phyloP scores from a whole-genome alignment of 768 basidiomycete genomes.

The Chalciporus chontae region DNA sequence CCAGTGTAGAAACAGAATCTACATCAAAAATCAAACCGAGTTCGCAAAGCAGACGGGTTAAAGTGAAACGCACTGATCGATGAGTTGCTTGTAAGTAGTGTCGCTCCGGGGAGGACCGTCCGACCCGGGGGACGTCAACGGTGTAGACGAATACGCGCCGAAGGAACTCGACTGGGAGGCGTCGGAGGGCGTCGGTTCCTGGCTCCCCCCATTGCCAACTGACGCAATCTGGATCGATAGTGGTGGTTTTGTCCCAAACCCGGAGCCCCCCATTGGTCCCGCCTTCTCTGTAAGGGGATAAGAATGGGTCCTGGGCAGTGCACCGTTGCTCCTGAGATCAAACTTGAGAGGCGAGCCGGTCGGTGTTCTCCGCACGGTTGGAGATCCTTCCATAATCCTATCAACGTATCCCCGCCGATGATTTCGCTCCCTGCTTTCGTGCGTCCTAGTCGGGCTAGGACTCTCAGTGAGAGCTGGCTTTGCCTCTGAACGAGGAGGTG shows the following conservation, averaged over 20 bases:
- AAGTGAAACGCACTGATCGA: constrained; percentile 52
- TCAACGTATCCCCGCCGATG: constrained; percentile 62
- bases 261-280: constrained; percentile 11
- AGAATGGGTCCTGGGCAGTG: constrained; percentile 34
- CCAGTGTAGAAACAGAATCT: constrained; percentile 87
- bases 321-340: constrained; percentile 17
- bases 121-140: constrained; percentile 41
- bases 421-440: constrained; percentile 34
- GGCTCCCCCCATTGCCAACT: constrained; percentile 24
- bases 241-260: constrained; percentile 5
- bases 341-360: constrained; percentile 42
- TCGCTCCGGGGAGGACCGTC: constrained; percentile 18
- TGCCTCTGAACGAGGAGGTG: constrained; percentile 8
- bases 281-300: constrained; percentile 27
- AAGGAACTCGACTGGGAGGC: constrained; percentile 42
- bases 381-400: constrained; percentile 27
- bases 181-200: constrained; percentile 47
- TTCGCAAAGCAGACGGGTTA: constrained; percentile 1
- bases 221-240: constrained; percentile 12
- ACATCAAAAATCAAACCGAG: background rate
- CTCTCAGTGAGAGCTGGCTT: constrained; percentile 5
- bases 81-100: constrained; percentile 56
- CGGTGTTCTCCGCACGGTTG: constrained; percentile 43
- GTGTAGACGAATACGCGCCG: constrained; percentile 41
- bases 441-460: constrained; percentile 8